These are phyloP conservation scores for Ganoderma lucidum DNA, from an alignment of 1,284 basidiomycete species.

Conservation along the genomic window DNA sequence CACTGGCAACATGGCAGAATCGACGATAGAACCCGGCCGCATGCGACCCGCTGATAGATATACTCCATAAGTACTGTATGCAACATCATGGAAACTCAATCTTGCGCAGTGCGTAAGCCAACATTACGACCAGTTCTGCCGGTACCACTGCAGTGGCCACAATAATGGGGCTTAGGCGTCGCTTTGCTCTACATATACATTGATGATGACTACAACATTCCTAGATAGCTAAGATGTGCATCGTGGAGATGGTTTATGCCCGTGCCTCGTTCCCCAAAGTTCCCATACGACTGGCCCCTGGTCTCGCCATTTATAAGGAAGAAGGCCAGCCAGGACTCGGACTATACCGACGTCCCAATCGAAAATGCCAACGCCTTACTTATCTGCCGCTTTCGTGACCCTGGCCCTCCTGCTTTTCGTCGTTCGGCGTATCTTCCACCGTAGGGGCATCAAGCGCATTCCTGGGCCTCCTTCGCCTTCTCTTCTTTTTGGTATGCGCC, in stretches of 20 bases:
- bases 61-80: not conserved
- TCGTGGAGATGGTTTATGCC: not conserved
- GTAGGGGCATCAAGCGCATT: not conserved
- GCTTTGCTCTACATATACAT: not conserved
- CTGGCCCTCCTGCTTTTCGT: not conserved
- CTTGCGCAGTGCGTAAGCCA: not conserved
- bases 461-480: conserved; percentile 10
- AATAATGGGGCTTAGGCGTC: too few species aligned
- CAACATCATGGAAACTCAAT: not conserved
- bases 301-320: not conserved
- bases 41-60: not conserved
- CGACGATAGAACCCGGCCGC: not conserved
- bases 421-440: not conserved
- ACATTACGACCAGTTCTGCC: not conserved
- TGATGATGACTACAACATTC: not conserved
- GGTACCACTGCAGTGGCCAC: not conserved
- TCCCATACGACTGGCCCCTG: not conserved
- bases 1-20: not conserved
- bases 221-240: not conserved
- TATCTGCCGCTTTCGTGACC: not conserved
- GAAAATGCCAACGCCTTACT: not conserved
- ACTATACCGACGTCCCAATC: not conserved
- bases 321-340: not conserved
- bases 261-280: not conserved
- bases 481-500: conserved; percentile 2